Evolutionary conservation across 805 yeast species (phyloP).

Genomic region (Debaryomyces castellii): DNA sequence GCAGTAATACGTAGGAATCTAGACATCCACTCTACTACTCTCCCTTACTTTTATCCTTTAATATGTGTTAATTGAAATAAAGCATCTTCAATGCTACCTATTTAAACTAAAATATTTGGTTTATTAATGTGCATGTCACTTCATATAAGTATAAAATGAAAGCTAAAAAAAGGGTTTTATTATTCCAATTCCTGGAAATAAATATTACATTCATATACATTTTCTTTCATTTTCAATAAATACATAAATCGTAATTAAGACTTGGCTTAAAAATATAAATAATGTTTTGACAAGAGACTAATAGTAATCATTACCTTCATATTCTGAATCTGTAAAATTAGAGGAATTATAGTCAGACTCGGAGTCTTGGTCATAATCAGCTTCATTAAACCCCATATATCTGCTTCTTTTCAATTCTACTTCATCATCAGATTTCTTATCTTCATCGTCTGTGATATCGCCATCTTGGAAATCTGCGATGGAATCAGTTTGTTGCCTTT

Average conservation of each 20-base stretch:
- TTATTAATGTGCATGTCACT: background rate
- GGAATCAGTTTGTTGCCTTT: slow-evolving; percentile 13
- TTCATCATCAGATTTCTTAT: slow-evolving; percentile 41
- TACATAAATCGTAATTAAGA: background rate
- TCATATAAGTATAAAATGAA: no score
- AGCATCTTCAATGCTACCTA: no score
- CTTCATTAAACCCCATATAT: slow-evolving; percentile 44
- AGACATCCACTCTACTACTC: no score
- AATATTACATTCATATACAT: background rate
- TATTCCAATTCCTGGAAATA: no score
- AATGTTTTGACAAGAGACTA: slow-evolving; percentile 9
- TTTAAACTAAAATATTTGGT: no score
- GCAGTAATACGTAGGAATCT: no score
- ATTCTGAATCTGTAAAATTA: slow-evolving; percentile 29
- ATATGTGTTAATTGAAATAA: no score
- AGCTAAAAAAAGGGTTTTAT: background rate
- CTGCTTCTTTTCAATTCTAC: slow-evolving; percentile 44
- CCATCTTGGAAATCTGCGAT: slow-evolving; percentile 6
- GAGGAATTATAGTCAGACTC: slow-evolving; percentile 24
- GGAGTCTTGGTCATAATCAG: slow-evolving; percentile 43
- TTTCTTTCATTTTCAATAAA: background rate
- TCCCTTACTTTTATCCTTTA: no score
- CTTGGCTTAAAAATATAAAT: background rate
- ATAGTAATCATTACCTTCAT: slow-evolving; percentile 45
- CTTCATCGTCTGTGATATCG: slow-evolving; percentile 26